Evolutionary conservation across 2,329 filamentous ascomycete genomes (phyloP).

Genomic region (Epichloe gansuensis): DNA sequence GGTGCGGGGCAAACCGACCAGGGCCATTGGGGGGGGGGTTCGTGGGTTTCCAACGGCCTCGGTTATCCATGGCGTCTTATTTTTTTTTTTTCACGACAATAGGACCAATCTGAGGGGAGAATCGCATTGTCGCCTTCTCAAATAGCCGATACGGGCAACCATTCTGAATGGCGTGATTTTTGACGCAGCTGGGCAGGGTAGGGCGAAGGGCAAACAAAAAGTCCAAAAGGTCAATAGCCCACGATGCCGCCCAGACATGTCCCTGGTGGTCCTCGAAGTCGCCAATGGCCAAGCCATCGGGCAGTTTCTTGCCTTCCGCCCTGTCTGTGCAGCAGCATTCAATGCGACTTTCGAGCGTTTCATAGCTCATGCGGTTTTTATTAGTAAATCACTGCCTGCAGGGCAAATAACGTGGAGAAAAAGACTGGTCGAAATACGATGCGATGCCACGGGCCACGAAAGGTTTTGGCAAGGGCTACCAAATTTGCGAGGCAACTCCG

Average conservation of each 20-base stretch:
- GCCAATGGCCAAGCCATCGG: conserved; percentile 2
- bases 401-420: neutral
- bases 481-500: neutral
- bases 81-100: neutral
- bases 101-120: neutral
- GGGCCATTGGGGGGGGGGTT: neutral
- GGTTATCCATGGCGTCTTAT: neutral
- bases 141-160: conserved; percentile 11
- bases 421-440: neutral
- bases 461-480: neutral
- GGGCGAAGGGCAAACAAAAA: neutral
- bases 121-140: neutral
- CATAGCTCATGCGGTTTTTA: neutral
- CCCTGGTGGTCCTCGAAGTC: neutral
- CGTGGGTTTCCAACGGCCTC: neutral
- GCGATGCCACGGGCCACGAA: neutral
- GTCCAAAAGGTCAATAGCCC: neutral
- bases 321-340: neutral
- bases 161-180: conserved; percentile 14
- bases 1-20: neutral
- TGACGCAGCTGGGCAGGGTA: neutral
- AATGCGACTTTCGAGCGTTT: neutral
- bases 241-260: neutral
- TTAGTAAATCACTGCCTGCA: neutral
- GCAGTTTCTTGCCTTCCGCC: neutral